Evolutionary conservation across 2,329 filamentous ascomycete species (phyloP).

Genomic region (Stemphylium lycopersici): DNA sequence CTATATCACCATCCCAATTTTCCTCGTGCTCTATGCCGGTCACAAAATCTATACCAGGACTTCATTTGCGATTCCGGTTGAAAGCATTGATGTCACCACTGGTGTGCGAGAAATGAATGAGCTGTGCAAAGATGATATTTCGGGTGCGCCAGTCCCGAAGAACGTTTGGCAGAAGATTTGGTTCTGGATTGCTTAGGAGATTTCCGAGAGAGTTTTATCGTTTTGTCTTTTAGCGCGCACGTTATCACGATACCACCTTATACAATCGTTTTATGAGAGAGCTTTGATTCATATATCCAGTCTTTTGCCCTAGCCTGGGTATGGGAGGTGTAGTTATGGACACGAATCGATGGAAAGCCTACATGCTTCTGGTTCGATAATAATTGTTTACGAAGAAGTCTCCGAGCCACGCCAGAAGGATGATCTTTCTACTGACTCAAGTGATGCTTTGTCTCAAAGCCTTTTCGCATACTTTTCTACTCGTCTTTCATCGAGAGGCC

Average conservation of each 20-base stretch:
- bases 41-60: constrained; percentile 44
- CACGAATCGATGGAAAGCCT: too few species aligned
- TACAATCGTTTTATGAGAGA: not conserved
- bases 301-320: too few species aligned
- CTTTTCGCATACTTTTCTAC: too few species aligned
- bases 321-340: too few species aligned
- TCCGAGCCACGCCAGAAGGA: too few species aligned
- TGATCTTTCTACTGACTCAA: too few species aligned
- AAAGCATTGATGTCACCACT: constrained; percentile 42
- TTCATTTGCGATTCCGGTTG: constrained; percentile 32
- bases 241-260: not conserved
- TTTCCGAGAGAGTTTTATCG: not conserved
- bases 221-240: not conserved
- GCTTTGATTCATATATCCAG: too few species aligned
- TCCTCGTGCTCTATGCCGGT: constrained; percentile 42
- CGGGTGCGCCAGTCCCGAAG: constrained; percentile 41
- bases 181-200: constrained; percentile 45
- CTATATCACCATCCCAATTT: constrained; percentile 54
- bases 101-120: constrained; percentile 48
- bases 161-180: constrained; percentile 42
- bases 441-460: too few species aligned
- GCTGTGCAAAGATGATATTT: constrained; percentile 39
- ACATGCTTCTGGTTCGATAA: too few species aligned
- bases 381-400: too few species aligned
- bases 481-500: too few species aligned